These are phyloP conservation scores for Leishmania arabica DNA, from an alignment of 208 protist genomes.

Conservation along the genomic window DNA sequence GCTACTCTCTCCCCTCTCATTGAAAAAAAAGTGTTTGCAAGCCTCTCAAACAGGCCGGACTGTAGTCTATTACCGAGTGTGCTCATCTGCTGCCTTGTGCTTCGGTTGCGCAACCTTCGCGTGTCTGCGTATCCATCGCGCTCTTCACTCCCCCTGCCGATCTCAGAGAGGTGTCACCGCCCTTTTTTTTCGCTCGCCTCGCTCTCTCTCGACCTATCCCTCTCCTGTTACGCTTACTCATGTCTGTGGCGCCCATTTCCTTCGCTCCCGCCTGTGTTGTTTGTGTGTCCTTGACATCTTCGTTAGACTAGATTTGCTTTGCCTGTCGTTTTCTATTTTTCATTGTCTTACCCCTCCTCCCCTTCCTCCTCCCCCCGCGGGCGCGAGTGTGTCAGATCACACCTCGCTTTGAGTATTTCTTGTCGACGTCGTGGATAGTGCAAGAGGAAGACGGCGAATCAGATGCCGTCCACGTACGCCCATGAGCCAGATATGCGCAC, in stretches of 20 bases:
- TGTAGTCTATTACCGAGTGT: not conserved
- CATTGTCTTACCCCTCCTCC: not conserved
- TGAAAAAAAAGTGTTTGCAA: not conserved
- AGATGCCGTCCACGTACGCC: slow-evolving; percentile 10
- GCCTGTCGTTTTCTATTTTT: not conserved
- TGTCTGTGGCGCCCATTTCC: not conserved
- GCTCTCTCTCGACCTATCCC: not conserved
- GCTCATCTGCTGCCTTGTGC: not conserved
- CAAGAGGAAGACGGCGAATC: not conserved
- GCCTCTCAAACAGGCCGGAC: not conserved
- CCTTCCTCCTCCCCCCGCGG: too few species aligned
- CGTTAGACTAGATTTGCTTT: not conserved
- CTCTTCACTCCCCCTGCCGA: not conserved
- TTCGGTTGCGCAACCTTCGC: not conserved
- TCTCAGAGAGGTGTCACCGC: not conserved
- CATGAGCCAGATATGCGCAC: slow-evolving; percentile 28
- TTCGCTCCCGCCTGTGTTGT: not conserved
- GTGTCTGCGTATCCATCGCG: not conserved
- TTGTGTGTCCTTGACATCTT: not conserved
- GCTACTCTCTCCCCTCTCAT: not conserved
- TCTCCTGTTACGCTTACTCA: not conserved
- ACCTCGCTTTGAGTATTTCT: not conserved
- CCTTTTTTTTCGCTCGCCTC: not conserved
- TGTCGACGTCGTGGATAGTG: not conserved
- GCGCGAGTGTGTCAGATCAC: not conserved